Percentiles rank a stretch among this genome's conserved stretches.
These are phyloP conservation scores for Mycothermus thermophilus DNA, from an alignment of 495 filamentous ascomycete species.

Conservation along the genomic window DNA sequence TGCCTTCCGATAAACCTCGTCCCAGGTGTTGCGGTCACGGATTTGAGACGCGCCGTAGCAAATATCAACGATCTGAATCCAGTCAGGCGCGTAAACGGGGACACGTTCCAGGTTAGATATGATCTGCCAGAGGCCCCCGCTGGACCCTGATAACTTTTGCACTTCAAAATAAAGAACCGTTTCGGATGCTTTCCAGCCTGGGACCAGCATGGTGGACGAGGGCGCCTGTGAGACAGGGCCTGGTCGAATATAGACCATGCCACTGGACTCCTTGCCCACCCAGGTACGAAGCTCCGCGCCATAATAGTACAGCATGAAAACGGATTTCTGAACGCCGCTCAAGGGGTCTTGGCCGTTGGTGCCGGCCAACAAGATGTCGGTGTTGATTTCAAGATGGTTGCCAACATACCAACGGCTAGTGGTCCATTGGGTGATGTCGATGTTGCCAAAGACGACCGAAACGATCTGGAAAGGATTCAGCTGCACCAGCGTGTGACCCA, in stretches of 20 bases:
- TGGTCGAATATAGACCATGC: neutral
- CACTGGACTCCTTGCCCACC: neutral
- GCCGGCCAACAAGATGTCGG: neutral
- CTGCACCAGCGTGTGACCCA: conserved; percentile 1
- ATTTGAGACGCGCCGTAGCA: conserved; percentile 1
- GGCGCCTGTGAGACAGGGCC: neutral
- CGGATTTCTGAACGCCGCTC: neutral
- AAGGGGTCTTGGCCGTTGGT: neutral
- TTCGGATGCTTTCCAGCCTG: too few relatives aligned
- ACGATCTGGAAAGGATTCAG: conserved; percentile 1
- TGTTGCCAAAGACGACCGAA: conserved; percentile 1
- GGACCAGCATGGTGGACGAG: neutral
- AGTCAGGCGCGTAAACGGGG: neutral
- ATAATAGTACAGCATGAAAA: conserved; percentile 4
- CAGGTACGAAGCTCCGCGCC: conserved; percentile 1
- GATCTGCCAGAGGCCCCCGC: too few relatives aligned
- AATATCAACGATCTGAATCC: conserved; percentile 2
- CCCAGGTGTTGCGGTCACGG: neutral
- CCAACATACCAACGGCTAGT: neutral
- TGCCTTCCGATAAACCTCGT: neutral
- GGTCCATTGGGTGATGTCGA: conserved; percentile 2
- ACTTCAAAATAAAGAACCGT: too few relatives aligned
- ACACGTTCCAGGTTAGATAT: too few relatives aligned
- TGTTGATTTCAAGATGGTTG: conserved; percentile 4
- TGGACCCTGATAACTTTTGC: too few relatives aligned